A percentile compares a stretch with the other conserved stretches of the same genome.
Conservation (phyloP, 2,329 filamentous ascomycete species). For the Epichloe brachyelytri region DNA sequence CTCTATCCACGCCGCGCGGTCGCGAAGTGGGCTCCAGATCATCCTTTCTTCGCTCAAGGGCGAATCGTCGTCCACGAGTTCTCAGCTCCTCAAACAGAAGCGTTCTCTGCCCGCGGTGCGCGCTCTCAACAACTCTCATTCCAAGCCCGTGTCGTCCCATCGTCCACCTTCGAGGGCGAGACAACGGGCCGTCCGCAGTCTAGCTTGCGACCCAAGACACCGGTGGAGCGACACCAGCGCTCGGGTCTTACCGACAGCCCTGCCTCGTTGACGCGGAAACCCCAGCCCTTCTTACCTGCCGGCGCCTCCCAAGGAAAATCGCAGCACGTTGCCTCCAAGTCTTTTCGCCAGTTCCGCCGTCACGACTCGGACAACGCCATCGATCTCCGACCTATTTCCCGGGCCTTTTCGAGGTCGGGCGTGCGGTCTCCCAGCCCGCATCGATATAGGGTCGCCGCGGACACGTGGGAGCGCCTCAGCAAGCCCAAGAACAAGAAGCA, state of each 20-base stretch:
- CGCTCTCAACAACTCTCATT: constrained; percentile 36
- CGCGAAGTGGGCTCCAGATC: constrained; percentile 44
- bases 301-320: constrained; percentile 62
- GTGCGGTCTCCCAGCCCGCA: constrained; percentile 49
- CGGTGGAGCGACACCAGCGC: constrained; percentile 47
- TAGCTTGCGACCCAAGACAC: constrained; percentile 54
- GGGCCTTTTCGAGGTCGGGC: constrained; percentile 43
- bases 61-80: constrained; percentile 51
- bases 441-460: constrained; percentile 32
- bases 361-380: constrained; percentile 65
- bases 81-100: constrained; percentile 52
- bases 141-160: constrained; percentile 37
- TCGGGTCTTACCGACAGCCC: constrained; percentile 34
- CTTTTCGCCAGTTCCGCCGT: constrained; percentile 58
- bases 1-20: constrained; percentile 47
- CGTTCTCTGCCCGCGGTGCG: constrained; percentile 50
- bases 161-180: constrained; percentile 49
- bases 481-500: constrained; percentile 43
- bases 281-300: constrained; percentile 67
- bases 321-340: constrained; percentile 65
- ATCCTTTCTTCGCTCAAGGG: constrained; percentile 40
- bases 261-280: constrained; percentile 41
- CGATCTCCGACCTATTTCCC: constrained; percentile 44
- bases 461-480: constrained; percentile 53
- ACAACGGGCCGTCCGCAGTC: constrained; percentile 34